Evolutionary conservation across 2,329 filamentous ascomycete species (phyloP), one percentile per base, ranked within the genome.

Genomic region (Tympanopsis confertula): DNA sequence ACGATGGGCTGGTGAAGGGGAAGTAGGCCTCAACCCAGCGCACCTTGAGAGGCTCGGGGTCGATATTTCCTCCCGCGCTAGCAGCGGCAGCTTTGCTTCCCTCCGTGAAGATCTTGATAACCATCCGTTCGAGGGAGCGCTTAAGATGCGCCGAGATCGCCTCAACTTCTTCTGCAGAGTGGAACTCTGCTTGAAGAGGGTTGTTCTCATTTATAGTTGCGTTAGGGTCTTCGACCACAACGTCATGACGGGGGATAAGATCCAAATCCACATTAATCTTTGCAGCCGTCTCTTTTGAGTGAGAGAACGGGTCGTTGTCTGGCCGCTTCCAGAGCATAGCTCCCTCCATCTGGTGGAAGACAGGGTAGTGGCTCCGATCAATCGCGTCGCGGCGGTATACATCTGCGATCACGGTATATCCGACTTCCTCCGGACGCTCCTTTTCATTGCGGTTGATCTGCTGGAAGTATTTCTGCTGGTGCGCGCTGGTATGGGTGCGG

Each of bases 301-400:
- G 68, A 33, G 72, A 73, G 54, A 33, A 18, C 30, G 30, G 30
- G 7, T 33, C 30, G 10, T 13, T 10, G 30, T 64, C 70, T 19
- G 55, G 66, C 7, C 86, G 74, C 53, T 91, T 82, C 89, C 91
- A 98, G 38, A 87, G 81, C 48, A 82, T 72, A 5, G 89, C 89
- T 12, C 87, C 89, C 58, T 98, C 91, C 88, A 96, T 96, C 63
- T 98, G 91, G 61, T 98, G 91, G 59, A 98, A 98, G 41, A 94
- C 78, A 0, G 91, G 91, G 60, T 96, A 96, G 61, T 98, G 91
- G 48, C 82, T 91, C 40, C 85, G 77, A 60, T 98, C 91, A 51
- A 98, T 82, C 40, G 89, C 88, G 71, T 98, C 91, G 45, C 91
- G 74, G 32, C 91, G 78, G 59, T 96, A 98, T 14, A 98, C 91